Base-by-base conservation (phyloP, 331 rosid species). In the Cydonia oblonga region DNA sequence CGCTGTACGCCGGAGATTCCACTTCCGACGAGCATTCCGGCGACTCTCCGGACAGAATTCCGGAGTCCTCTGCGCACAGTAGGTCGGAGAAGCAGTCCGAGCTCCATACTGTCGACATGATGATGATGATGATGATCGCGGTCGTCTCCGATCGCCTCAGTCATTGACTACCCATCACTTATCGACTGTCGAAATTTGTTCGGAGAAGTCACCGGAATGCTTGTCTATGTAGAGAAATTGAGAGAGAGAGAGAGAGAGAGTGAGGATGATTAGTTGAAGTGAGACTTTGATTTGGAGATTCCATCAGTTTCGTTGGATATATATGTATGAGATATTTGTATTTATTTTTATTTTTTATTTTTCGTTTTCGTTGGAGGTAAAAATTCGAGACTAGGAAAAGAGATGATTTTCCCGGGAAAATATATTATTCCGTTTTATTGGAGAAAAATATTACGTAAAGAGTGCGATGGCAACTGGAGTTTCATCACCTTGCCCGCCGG, bases 51-150 rank as follows among this genome's bases (percentile, higher is more conserved):
- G 97, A 84, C 32, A 88, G 29, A 75, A 91, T 72, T 32, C 74
- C 86, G 72, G 97, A 84, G 18, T 82, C 96, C 80, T 95, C 98
- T n/a, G 78, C 58, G 84, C 98, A 95, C 26, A 95, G 90, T 54
- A 95, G 90, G 72, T 85, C 86, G 54, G 88, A 63, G 72, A 89
- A 82, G 83, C 75, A 85, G 60, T 85, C 85, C 68, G 96, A 83
- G 84, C 78, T 85, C 73, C 97, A 82, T 29, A 90, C 73, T 79
- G 97, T 88, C 82, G 97, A 89, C 98, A 91, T 95, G 84, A 79
- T 74, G 64, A 53, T 32, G 35, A 58, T 57, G 61, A 58, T 59
- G 35, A 59, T 59, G 35, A 59, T 15, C 11, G 23, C 23, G 7
- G 33, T 40, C 23, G 53, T 33, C 52, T 30, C 71, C 77, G 69